Evolutionary conservation across 306 rosid genomes (phyloP).

Genomic region (Sicyos baderoa): DNA sequence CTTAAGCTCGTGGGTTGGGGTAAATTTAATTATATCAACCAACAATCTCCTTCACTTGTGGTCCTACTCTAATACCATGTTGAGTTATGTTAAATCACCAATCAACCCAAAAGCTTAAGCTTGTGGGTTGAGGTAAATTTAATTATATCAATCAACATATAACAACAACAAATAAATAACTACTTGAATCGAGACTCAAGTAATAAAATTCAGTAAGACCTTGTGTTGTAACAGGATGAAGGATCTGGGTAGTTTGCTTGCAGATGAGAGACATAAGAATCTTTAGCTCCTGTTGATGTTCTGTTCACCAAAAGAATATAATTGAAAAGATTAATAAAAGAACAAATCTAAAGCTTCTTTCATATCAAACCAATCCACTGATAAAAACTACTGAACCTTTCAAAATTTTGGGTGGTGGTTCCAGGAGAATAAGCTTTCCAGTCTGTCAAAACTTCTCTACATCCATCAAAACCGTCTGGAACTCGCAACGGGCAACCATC

Average conservation of each 20-base stretch:
- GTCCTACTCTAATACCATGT: too few relatives aligned
- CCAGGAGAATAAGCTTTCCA: conserved; percentile 25
- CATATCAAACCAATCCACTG: background rate
- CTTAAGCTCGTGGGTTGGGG: too few relatives aligned
- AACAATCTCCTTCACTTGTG: too few relatives aligned
- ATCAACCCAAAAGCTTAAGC: too few relatives aligned
- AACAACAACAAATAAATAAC: background rate
- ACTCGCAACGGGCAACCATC: conserved; percentile 37
- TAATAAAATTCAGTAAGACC: conserved; percentile 39
- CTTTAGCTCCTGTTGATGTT: conserved; percentile 34
- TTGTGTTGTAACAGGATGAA: conserved; percentile 46
- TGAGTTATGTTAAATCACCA: too few relatives aligned
- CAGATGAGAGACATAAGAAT: conserved; percentile 29
- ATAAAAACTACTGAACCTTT: conserved; percentile 40
- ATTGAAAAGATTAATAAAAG: background rate
- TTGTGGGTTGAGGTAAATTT: too few relatives aligned
- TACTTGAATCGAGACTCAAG: background rate
- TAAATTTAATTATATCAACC: too few relatives aligned
- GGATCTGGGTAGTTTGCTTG: conserved; percentile 36
- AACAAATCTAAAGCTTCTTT: background rate
- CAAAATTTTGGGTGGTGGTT: conserved; percentile 31
- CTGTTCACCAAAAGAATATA: conserved; percentile 27
- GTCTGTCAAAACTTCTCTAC: conserved; percentile 37
- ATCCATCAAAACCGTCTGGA: conserved; percentile 35
- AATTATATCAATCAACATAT: too few relatives aligned